Evolutionary conservation across 495 filamentous ascomycete genomes (phyloP).

Genomic region (Penicillium argentinense): DNA sequence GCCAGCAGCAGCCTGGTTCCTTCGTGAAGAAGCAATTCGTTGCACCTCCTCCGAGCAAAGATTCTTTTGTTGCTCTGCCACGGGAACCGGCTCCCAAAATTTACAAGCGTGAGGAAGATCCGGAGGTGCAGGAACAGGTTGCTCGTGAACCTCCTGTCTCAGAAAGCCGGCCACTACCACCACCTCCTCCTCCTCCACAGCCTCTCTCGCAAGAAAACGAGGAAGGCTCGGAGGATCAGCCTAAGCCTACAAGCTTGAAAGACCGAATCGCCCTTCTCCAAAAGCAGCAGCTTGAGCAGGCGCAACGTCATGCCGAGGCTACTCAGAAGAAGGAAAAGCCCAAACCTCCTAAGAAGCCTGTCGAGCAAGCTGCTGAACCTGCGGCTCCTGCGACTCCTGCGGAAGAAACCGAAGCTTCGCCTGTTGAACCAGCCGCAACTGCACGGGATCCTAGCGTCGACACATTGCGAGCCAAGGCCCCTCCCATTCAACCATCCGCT

Average conservation of each 20-base stretch:
- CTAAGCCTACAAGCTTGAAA: conserved; percentile 89
- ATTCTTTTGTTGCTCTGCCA: conserved; percentile 82
- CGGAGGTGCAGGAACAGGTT: conserved; percentile 67
- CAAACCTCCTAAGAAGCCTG: conserved; percentile 76
- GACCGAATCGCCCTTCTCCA: conserved; percentile 92
- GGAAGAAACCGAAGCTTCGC: conserved; percentile 38
- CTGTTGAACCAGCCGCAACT: conserved; percentile 41
- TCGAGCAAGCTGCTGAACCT: conserved; percentile 53
- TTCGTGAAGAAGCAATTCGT: conserved; percentile 99
- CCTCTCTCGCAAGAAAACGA: conserved; percentile 55
- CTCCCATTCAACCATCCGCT: conserved; percentile 43
- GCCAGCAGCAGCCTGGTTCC: conserved; percentile 54
- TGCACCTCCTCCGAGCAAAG: conserved; percentile 87
- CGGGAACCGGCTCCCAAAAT: conserved; percentile 67
- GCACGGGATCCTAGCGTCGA: conserved; percentile 60
- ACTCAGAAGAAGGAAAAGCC: conserved; percentile 86
- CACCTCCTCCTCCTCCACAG: conserved; percentile 46
- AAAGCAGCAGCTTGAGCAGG: conserved; percentile 88
- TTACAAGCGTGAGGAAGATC: conserved; percentile 87
- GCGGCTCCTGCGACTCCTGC: conserved; percentile 15
- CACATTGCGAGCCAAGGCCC: conserved; percentile 40
- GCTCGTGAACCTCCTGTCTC: conserved; percentile 44
- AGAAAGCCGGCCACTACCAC: conserved; percentile 53
- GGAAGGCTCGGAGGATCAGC: conserved; percentile 64
- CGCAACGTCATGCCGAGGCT: conserved; percentile 74